Evolutionary conservation across 2,329 filamentous ascomycete species (phyloP).

Genomic region (Uncinocarpus reesii): DNA sequence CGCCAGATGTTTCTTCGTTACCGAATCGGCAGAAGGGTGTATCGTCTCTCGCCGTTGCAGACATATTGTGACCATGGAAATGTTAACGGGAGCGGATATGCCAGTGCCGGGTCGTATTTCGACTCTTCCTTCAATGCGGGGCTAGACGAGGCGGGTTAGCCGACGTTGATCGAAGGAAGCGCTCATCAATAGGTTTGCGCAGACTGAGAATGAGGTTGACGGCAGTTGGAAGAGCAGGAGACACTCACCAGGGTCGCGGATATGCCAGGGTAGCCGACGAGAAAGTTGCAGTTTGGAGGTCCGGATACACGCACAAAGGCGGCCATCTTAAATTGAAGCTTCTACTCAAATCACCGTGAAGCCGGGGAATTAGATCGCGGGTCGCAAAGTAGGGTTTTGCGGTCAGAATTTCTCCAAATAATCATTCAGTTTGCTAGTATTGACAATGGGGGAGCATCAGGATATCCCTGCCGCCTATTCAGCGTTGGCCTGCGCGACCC

Average conservation of each 20-base stretch:
- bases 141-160: conserved; percentile 44
- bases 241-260: conserved; percentile 83
- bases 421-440: background rate
- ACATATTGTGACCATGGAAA: conserved; percentile 89
- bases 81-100: conserved; percentile 74
- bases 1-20: conserved; percentile 83
- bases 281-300: conserved; percentile 90
- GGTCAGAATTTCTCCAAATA: background rate
- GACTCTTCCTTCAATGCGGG: conserved; percentile 94
- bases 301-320: conserved; percentile 93
- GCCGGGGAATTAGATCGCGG: conserved; percentile 2
- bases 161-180: background rate
- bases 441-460: conserved; percentile 6
- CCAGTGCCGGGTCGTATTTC: conserved; percentile 83
- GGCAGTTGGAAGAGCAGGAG: background rate
- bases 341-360: conserved; percentile 17
- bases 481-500: background rate
- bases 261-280: conserved; percentile 95
- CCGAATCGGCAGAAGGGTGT: conserved; percentile 86
- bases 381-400: background rate
- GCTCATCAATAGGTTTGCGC: background rate
- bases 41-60: conserved; percentile 91
- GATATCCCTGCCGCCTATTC: background rate
- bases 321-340: conserved; percentile 43
- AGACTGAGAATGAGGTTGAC: background rate